Base-by-base conservation (phyloP, 805 yeast genomes). In the Saturnispora dispora region DNA sequence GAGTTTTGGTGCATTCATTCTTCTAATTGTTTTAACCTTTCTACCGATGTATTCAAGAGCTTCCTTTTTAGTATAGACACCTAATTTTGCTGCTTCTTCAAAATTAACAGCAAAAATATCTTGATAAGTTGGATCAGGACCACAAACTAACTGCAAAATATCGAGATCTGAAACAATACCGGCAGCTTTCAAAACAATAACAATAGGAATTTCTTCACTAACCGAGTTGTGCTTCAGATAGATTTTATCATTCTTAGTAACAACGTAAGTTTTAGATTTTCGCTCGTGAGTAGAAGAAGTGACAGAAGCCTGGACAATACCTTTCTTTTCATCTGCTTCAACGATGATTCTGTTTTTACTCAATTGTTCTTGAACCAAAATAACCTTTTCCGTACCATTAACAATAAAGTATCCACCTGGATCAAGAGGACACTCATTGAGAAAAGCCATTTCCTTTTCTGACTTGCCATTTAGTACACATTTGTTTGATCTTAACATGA, bases 381-480 rank as follows among this genome's bases (percentile, higher is more conserved):
- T 93, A 44, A 93, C 99, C 66, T 93, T 93, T 62, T 93, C 99
- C 0, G 99, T 93, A 66, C 99, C 99, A 64, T 91, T 91, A 47
- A 91, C 97, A 63, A 91, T 87, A 63, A 93, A 93, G 64, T 93
- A 93, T 61, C 99, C 99, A 70, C 99, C 99, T 6, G 99, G 99
- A 69, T 93, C 99, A 47, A 93, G 73, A 0, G 99, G 99, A 68
- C 99, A 93, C 69, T 93, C 99, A 59, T 87, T 83, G 58, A 86
- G 73, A 25, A 71, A 71, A 0, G 99, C 97, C 98, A 93, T 91
- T 59, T 81, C 84, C 30, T 71, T 66, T 61, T 91, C 96, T 47
- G 80, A 74, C 46, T 85, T 81, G 18, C 89, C 95, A 55, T 81
- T 81, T 53, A 93, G 72, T 35, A 88, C 82, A 76, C 99, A 93